Evolutionary conservation across 208 protist species (phyloP).

Genomic region (Balamuthia mandrillaris): DNA sequence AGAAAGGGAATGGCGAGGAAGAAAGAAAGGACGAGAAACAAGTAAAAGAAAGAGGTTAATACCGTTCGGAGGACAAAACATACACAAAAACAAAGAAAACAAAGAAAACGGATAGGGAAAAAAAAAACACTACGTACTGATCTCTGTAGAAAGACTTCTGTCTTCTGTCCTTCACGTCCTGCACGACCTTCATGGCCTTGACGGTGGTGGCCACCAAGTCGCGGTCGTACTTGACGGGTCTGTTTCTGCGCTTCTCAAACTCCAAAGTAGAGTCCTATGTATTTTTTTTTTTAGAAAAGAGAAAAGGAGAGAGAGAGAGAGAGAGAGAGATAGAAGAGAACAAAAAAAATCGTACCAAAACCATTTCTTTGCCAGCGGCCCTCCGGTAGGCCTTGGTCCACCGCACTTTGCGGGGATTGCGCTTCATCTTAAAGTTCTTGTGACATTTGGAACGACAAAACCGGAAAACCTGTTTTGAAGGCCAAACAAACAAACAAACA

Average conservation of each 20-base stretch:
- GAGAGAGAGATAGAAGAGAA: not conserved
- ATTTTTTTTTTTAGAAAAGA: not conserved
- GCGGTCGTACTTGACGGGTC: conserved; percentile 98
- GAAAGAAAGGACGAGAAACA: not conserved
- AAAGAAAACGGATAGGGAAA: not conserved
- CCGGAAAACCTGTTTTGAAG: conserved; percentile 70
- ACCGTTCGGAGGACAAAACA: too few relatives aligned
- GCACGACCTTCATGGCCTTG: conserved; percentile 93
- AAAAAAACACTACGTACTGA: conserved; percentile 46
- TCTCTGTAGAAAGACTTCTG: conserved; percentile 88
- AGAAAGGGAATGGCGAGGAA: not conserved
- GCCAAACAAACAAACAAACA: not conserved
- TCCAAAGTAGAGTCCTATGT: conserved; percentile 94
- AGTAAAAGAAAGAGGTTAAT: not conserved
- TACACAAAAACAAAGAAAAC: not conserved
- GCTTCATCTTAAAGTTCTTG: conserved; percentile 98
- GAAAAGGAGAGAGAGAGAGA: conserved; percentile 9
- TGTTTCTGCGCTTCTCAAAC: conserved; percentile 96
- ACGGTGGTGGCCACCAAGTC: conserved; percentile 91
- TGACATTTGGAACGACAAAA: conserved; percentile 99
- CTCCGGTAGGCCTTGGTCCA: conserved; percentile 99
- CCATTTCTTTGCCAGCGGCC: conserved; percentile 95
- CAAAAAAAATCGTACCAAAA: conserved; percentile 66
- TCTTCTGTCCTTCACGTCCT: conserved; percentile 89
- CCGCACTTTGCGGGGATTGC: conserved; percentile 96